Percentiles rank a stretch among this genome's conserved stretches.
These are phyloP conservation scores for Aspergillus brunneoviolaceus DNA, from an alignment of 2,329 filamentous ascomycete genomes.

Conservation along the genomic window DNA sequence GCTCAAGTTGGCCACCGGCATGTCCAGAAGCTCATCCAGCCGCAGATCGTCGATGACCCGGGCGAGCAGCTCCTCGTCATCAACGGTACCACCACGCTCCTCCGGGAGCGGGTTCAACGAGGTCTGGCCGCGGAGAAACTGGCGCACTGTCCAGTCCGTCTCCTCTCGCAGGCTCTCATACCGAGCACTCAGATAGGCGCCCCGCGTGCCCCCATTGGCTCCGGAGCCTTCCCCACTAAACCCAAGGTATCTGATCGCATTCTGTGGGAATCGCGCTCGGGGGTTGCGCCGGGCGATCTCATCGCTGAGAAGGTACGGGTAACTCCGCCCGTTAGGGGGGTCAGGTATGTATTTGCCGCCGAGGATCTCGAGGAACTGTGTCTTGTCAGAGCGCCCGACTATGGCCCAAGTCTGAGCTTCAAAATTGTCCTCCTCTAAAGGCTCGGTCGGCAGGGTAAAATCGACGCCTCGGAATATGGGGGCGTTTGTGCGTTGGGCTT, in stretches of 20 bases:
- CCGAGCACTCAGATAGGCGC: constrained; percentile 80
- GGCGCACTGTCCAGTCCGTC: constrained; percentile 79
- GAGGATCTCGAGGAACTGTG: constrained; percentile 76
- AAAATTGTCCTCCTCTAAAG: neutral
- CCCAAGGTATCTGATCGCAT: constrained; percentile 83
- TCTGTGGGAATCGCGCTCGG: constrained; percentile 57
- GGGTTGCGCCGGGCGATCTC: constrained; percentile 54
- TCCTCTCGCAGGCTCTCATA: constrained; percentile 87
- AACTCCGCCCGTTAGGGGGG: constrained; percentile 73
- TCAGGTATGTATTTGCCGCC: constrained; percentile 72
- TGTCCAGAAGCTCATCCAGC: constrained; percentile 66
- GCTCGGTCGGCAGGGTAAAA: constrained; percentile 61
- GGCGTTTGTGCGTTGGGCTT: constrained; percentile 58
- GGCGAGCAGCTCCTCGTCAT: constrained; percentile 55
- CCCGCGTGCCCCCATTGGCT: constrained; percentile 51
- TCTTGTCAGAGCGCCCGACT: constrained; percentile 76
- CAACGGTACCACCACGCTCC: constrained; percentile 50
- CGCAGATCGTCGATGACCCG: constrained; percentile 69
- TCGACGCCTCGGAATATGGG: constrained; percentile 70
- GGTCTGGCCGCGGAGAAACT: constrained; percentile 80
- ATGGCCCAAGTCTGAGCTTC: constrained; percentile 73
- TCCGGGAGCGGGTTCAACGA: constrained; percentile 72
- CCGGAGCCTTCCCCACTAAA: constrained; percentile 71
- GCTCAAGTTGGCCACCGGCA: constrained; percentile 86
- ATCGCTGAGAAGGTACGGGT: constrained; percentile 70